Evolutionary conservation across 768 basidiomycete genomes (phyloP).

Genomic region (Psilocybe cubensis): DNA sequence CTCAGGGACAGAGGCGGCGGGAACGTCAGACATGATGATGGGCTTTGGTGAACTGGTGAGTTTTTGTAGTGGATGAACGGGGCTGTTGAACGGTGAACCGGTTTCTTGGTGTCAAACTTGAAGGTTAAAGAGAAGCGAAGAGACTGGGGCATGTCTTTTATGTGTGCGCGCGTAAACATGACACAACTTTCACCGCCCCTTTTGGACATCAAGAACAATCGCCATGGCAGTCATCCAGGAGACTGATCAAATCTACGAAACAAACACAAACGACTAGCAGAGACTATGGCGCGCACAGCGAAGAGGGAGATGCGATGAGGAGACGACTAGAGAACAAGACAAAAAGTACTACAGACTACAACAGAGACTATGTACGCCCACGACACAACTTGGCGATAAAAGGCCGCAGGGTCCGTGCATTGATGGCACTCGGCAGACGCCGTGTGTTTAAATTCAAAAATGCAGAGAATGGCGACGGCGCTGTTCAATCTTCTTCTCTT

Average conservation of each 20-base stretch:
- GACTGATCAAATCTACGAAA: slow-evolving; percentile 11
- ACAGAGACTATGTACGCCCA: background rate
- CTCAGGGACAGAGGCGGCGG: slow-evolving; percentile 80
- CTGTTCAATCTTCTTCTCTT: slow-evolving; percentile 3
- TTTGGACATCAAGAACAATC: slow-evolving; percentile 35
- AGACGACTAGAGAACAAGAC: background rate
- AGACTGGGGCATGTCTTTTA: slow-evolving; percentile 30
- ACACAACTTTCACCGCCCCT: slow-evolving; percentile 34
- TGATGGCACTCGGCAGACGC: slow-evolving; percentile 11
- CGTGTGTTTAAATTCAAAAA: slow-evolving; percentile 16
- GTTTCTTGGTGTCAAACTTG: slow-evolving; percentile 86
- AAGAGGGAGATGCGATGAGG: background rate
- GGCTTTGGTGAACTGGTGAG: slow-evolving; percentile 56
- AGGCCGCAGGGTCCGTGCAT: background rate
- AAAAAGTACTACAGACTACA: background rate
- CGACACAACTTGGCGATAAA: background rate
- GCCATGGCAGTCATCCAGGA: slow-evolving; percentile 41
- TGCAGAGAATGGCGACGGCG: background rate
- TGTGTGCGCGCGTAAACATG: slow-evolving; percentile 38
- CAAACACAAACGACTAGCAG: background rate
- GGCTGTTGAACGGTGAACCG: slow-evolving; percentile 86
- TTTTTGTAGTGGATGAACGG: slow-evolving; percentile 51
- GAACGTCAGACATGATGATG: slow-evolving; percentile 87
- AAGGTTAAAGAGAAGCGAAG: slow-evolving; percentile 68
- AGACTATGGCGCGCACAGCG: background rate